phyloP scores from a whole-genome alignment of 2,329 filamentous ascomycete species.

The Exophiala oligosperma region DNA sequence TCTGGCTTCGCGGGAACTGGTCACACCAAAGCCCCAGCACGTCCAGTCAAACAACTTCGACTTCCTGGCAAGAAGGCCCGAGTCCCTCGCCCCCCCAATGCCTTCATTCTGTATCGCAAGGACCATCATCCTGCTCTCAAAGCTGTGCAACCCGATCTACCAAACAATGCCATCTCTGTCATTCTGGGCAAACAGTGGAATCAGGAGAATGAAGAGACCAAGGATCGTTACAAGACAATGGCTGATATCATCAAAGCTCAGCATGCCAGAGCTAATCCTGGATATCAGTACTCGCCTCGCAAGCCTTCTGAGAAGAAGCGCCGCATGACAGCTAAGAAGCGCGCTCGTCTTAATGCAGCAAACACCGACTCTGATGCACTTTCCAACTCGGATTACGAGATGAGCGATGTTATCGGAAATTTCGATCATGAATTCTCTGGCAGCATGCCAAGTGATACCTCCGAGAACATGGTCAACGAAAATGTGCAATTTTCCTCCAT shows the following conservation, averaged over 20 bases:
- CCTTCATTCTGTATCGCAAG: conserved; percentile 48
- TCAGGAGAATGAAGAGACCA: conserved; percentile 37
- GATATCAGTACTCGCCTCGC: conserved; percentile 49
- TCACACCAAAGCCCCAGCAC: conserved; percentile 8
- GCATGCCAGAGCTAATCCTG: conserved; percentile 42
- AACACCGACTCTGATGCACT: conserved; percentile 1
- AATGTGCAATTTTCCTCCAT: neutral
- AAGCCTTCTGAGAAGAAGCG: conserved; percentile 49
- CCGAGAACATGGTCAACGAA: neutral
- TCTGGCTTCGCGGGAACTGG: too few relatives aligned
- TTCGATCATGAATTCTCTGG: too few relatives aligned
- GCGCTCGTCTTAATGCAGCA: conserved; percentile 14
- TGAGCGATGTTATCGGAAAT: neutral
- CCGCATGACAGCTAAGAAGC: conserved; percentile 41
- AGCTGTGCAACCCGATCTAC: conserved; percentile 39
- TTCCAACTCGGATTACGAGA: neutral
- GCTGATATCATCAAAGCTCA: conserved; percentile 42
- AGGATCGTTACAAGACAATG: conserved; percentile 38
- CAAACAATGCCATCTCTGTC: conserved; percentile 48
- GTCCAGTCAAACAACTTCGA: conserved; percentile 22
- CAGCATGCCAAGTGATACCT: too few relatives aligned
- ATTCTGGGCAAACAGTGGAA: conserved; percentile 46
- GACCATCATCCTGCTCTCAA: conserved; percentile 40
- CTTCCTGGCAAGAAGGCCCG: conserved; percentile 33
- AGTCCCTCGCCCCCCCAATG: conserved; percentile 47